Base-by-base conservation (phyloP, 2,329 filamentous ascomycete species). In the Acrodontium crateriforme region DNA sequence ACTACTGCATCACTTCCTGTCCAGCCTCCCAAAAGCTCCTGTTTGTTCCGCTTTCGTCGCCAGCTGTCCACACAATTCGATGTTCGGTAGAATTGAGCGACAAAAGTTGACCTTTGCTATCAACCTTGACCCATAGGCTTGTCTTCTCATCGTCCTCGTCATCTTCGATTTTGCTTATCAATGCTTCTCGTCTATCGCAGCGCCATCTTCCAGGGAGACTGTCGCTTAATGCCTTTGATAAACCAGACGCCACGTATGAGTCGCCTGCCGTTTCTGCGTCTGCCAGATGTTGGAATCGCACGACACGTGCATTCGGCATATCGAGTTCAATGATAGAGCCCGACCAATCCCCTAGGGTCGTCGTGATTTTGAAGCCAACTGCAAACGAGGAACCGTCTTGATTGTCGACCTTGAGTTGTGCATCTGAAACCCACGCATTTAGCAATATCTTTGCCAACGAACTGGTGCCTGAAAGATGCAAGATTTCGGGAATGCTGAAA, bases 291-390 rank as follows among this genome's bases (percentile, higher is more conserved):
- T 34, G 28, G 23, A 40, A 38, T 4, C 11, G 28, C 8, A 28
- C 13, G 3, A 12, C 10, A 9, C 25, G 6, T 5, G 17, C 14
- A 13, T 20, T n/a, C 6, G 31, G 28, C 2, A n/a, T 15, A 6
- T 13, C 16, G 9, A 41, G 28, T 1, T 27, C 18, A 29, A 38
- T 37, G 8, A 21, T 18, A 11, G 52, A 42, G 2, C 52, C 41
- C 12, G 53, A 38, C 13, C 41, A 41, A 20, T 39, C 45, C 24
- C 30, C 40, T 1, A 41, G 28, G 2, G 53, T 38, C 9, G 46
- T 41, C 18, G 44, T 39, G 6, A 58, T 18, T 37, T 40, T 10
- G 36, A 39, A 16, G 2, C 18, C 13, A 18, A 34, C 17, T 8
- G 10, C 9, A 5, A 31, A 12, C 18, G 8, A 9, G 19, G 14